Evolutionary conservation across 2,329 filamentous ascomycete species (phyloP).

Genomic region (Fusarium sp.): DNA sequence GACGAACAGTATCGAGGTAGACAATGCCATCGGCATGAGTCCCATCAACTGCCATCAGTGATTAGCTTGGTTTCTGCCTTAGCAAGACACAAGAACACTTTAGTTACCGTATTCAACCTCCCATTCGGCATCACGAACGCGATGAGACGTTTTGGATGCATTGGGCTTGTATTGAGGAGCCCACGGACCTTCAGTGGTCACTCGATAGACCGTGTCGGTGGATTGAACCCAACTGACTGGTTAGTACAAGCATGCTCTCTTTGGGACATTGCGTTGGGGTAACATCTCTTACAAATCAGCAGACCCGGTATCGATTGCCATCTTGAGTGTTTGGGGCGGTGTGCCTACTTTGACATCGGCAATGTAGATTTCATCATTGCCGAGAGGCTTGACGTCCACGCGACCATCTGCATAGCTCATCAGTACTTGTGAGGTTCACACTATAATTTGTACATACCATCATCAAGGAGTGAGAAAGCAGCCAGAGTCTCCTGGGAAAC

Average conservation of each 20-base stretch:
- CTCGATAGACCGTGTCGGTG: constrained; percentile 57
- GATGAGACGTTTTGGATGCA: constrained; percentile 57
- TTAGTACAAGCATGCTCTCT: constrained; percentile 7
- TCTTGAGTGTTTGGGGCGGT: constrained; percentile 60
- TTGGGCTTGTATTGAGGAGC: constrained; percentile 58
- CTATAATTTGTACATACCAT: constrained; percentile 36
- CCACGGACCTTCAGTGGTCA: constrained; percentile 52
- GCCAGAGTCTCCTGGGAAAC: constrained; percentile 34
- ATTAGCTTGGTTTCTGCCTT: not conserved
- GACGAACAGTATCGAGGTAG: constrained; percentile 61
- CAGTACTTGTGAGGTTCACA: not conserved
- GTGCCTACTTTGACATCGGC: constrained; percentile 60
- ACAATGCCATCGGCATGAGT: constrained; percentile 60
- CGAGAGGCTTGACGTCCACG: constrained; percentile 53
- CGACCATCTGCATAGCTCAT: constrained; percentile 48
- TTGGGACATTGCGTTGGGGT: constrained; percentile 41
- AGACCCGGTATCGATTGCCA: constrained; percentile 67
- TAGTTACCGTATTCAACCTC: constrained; percentile 58
- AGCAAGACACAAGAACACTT: not conserved
- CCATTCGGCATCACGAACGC: constrained; percentile 61
- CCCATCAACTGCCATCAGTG: constrained; percentile 55
- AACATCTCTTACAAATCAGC: constrained; percentile 68
- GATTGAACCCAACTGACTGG: constrained; percentile 65
- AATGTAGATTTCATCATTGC: constrained; percentile 58
- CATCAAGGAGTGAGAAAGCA: constrained; percentile 47